These are phyloP conservation scores for Oxyria digyna DNA, from an alignment of 148 eudicot genomes.

Conservation along the genomic window DNA sequence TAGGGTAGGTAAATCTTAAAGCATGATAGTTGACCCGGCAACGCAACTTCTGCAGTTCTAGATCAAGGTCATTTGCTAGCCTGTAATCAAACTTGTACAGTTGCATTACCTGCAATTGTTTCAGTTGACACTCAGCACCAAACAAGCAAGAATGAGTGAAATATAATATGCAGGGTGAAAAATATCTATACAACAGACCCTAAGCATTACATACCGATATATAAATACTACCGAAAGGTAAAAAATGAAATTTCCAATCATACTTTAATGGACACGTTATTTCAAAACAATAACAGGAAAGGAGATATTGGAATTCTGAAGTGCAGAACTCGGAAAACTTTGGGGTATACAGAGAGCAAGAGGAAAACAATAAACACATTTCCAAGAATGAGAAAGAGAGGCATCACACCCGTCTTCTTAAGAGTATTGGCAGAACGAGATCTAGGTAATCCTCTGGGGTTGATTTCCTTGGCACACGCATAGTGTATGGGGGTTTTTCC, in stretches of 20 bases:
- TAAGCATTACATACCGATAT: neutral
- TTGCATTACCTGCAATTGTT: conserved; percentile 73
- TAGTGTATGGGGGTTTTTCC: conserved; percentile 93
- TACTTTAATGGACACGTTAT: neutral
- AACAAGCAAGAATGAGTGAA: neutral
- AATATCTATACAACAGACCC: neutral
- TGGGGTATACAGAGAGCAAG: neutral
- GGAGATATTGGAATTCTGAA: neutral
- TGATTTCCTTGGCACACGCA: conserved; percentile 97
- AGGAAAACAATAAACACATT: neutral
- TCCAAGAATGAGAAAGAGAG: conserved; percentile 7
- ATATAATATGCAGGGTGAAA: neutral
- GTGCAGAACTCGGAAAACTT: neutral
- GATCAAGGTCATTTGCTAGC: conserved; percentile 78
- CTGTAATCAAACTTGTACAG: conserved; percentile 93
- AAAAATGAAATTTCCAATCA: conserved; percentile 2
- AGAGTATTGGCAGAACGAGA: conserved; percentile 72
- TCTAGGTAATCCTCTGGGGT: conserved; percentile 84
- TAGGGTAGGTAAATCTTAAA: conserved; percentile 72
- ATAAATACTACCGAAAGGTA: too few species aligned
- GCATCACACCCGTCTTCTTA: conserved; percentile 75
- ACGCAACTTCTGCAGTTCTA: conserved; percentile 82
- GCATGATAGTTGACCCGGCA: conserved; percentile 94
- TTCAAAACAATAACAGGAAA: neutral
- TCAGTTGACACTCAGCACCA: neutral